Evolutionary conservation across 2,329 filamentous ascomycete genomes (phyloP), one percentile per base, ranked within the genome.

Genomic region (Xylaria sp.): DNA sequence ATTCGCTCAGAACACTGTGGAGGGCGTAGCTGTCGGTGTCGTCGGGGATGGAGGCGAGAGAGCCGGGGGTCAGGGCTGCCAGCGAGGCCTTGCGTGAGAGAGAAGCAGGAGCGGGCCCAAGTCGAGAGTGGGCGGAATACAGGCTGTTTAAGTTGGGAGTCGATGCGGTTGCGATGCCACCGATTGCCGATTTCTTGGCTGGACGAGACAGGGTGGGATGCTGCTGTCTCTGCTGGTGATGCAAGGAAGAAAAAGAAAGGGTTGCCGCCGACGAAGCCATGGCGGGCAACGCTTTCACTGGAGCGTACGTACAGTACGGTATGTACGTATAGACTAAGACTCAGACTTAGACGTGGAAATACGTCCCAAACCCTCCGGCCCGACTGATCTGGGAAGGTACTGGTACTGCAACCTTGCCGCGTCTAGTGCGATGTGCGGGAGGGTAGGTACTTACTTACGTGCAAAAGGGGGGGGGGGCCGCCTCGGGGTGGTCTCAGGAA

Each of bases 31-130:
- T 84, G 74, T 86, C 83, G 74, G 80, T 86, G 68, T 85, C 85
- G 86, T 90, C 87, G 70, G 87, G 87, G 66, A 89, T 88, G 63
- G 83, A 80, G 66, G 87, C 86, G 56, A 90, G 81, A 25, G 86
- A 86, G 71, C 79, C 80, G 63, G 81, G 80, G 53, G 88, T 91
- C 66, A 93, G 82, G 49, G 89, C 87, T 64, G 87, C 88, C 66
- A 91, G 80, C 51, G 89, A 92, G 62, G 84, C 82, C 79, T 93
- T 93, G 72, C 90, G 73, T 68, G 87, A 71, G 85, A 82, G 68
- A 89, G 80, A 60, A 81, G 79, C 46, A 73, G 77, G 55, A 52
- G 67, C 57, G 29, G 78, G 77, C 48, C 73, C 73, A 40, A 81
- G 78, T 65, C 79, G 80, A 52, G 82, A 81, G 66, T 83, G 82